Conservation (phyloP, 2,329 filamentous ascomycete genomes). For the Trichoderma semiorbis region DNA sequence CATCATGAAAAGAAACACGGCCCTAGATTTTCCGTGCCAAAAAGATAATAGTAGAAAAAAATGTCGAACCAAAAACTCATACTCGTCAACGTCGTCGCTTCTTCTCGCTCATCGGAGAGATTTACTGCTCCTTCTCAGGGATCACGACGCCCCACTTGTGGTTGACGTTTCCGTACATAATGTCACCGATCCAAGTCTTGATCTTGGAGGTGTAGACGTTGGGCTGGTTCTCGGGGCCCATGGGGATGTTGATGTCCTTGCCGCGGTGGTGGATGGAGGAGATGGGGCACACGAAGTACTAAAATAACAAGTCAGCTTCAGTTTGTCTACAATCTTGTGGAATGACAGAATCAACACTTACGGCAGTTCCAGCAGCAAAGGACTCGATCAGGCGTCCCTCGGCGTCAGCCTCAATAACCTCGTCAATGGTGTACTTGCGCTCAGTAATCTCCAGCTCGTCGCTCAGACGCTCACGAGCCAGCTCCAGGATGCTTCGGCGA, state of each 20-base stretch:
- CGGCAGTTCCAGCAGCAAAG: conserved; percentile 83
- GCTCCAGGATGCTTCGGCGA: conserved; percentile 72
- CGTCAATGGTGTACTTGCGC: conserved; percentile 75
- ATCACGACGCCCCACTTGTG: conserved; percentile 70
- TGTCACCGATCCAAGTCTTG: conserved; percentile 65
- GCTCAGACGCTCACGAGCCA: conserved; percentile 61
- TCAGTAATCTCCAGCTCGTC: conserved; percentile 69
- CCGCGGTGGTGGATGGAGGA: conserved; percentile 66
- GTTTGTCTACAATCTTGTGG: not conserved
- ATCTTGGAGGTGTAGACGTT: conserved; percentile 58
- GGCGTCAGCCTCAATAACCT: conserved; percentile 66
- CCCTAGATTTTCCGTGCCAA: not conserved
- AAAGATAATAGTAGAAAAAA: not conserved
- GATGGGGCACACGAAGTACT: conserved; percentile 70
- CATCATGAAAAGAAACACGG: not conserved
- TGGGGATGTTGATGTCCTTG: conserved; percentile 59
- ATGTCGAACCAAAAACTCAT: not conserved
- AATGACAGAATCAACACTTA: conserved; percentile 42
- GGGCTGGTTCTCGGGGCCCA: conserved; percentile 47
- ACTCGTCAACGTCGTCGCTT: not conserved
- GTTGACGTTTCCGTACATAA: conserved; percentile 69
- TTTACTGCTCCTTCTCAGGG: conserved; percentile 52
- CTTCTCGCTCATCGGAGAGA: not conserved
- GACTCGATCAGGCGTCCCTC: conserved; percentile 80
- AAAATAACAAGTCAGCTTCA: conserved; percentile 21